These are phyloP conservation scores for Porodaedalea pini DNA, from an alignment of 1,284 basidiomycete species.

Conservation along the genomic window DNA sequence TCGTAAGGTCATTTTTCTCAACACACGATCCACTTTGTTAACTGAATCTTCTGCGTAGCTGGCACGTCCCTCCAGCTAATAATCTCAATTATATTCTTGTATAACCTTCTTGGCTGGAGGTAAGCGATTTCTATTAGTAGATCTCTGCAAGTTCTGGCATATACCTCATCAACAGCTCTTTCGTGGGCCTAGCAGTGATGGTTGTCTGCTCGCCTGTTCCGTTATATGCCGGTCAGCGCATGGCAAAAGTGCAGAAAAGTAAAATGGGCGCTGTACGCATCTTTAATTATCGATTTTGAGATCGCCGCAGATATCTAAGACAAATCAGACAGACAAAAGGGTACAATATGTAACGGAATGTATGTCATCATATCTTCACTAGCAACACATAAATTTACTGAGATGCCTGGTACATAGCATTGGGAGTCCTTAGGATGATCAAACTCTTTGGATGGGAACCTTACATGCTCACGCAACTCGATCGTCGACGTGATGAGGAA, in stretches of 20 bases:
- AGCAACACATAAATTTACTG: not conserved
- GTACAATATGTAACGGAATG: slow-evolving; percentile 39
- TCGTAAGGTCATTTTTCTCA: slow-evolving; percentile 10
- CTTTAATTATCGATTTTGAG: not conserved
- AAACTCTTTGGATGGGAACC: slow-evolving; percentile 63
- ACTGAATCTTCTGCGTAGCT: slow-evolving; percentile 14
- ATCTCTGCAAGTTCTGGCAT: not conserved
- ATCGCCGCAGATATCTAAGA: not conserved
- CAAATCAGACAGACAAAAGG: slow-evolving; percentile 34
- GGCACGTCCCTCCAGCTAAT: slow-evolving; percentile 28
- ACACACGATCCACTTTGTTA: no score
- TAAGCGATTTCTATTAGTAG: not conserved
- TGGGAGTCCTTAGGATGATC: slow-evolving; percentile 40
- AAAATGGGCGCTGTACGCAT: slow-evolving; percentile 23
- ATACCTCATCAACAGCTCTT: slow-evolving; percentile 24
- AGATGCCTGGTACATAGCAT: slow-evolving; percentile 14
- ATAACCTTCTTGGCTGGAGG: slow-evolving; percentile 28
- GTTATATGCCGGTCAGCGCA: slow-evolving; percentile 22
- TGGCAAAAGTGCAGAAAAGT: slow-evolving; percentile 23
- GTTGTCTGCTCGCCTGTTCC: slow-evolving; percentile 37
- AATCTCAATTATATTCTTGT: slow-evolving; percentile 32
- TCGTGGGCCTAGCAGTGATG: slow-evolving; percentile 37
- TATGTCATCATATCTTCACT: slow-evolving; percentile 11
- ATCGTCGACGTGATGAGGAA: slow-evolving; percentile 32
- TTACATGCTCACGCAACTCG: slow-evolving; percentile 41